These are phyloP conservation scores for Juglanconis juglandina DNA, from an alignment of 2,329 filamentous ascomycete species.

Conservation along the genomic window DNA sequence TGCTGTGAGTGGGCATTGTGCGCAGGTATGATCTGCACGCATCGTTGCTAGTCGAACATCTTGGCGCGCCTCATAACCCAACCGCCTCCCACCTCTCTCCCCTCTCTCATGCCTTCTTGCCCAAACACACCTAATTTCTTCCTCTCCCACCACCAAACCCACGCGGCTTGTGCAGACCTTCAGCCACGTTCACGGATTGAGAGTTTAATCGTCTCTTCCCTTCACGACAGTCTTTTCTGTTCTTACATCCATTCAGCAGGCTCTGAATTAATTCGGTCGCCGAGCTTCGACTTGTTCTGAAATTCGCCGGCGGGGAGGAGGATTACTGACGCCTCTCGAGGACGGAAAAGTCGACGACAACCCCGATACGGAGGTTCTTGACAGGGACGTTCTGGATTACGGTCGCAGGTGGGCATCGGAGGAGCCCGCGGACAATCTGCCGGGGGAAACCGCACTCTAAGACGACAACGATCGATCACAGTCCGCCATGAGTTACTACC, in stretches of 20 bases:
- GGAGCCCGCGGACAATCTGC: conserved; percentile 18
- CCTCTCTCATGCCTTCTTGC: conserved; percentile 20
- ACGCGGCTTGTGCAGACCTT: conserved; percentile 13
- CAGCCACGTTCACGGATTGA: conserved; percentile 7
- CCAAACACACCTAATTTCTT: conserved; percentile 21
- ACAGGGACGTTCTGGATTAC: neutral
- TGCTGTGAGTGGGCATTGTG: conserved; percentile 33
- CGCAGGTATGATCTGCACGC: conserved; percentile 42
- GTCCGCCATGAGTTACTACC: conserved; percentile 33
- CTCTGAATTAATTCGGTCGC: conserved; percentile 42
- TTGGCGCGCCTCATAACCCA: conserved; percentile 34
- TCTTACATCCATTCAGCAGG: conserved; percentile 46
- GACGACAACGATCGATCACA: conserved; percentile 14
- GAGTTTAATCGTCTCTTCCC: conserved; percentile 12
- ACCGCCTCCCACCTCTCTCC: conserved; percentile 23
- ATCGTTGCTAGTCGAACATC: conserved; percentile 35
- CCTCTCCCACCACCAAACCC: conserved; percentile 7
- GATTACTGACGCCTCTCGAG: neutral
- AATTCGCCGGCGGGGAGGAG: neutral
- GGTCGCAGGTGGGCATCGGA: conserved; percentile 16
- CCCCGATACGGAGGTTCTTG: neutral
- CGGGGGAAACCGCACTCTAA: conserved; percentile 4
- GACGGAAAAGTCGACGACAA: neutral
- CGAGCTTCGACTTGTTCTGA: conserved; percentile 7
- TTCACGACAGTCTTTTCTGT: conserved; percentile 24